Conservation (phyloP, 2,329 filamentous ascomycete genomes). For the Aspergillus fischeri region DNA sequence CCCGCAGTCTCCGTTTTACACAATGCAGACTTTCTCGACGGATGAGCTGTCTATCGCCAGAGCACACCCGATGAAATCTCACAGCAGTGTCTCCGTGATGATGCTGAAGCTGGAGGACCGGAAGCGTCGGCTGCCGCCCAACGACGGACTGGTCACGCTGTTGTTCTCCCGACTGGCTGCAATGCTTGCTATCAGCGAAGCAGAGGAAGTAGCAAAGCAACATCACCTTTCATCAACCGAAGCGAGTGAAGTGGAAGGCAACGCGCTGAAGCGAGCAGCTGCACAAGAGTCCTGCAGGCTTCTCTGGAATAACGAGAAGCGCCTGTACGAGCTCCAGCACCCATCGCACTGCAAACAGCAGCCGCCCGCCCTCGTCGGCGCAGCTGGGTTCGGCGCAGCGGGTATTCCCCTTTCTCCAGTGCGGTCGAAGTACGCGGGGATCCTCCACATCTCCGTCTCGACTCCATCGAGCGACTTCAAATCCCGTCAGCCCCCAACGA, state of each 20-base stretch:
- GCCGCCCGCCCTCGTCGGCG: constrained; percentile 29
- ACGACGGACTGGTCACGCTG: constrained; percentile 42
- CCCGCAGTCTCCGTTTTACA: constrained; percentile 42
- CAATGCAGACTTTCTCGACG: constrained; percentile 39
- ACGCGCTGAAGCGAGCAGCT: constrained; percentile 42
- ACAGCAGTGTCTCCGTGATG: constrained; percentile 42
- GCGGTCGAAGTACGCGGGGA: constrained; percentile 27
- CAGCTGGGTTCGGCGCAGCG: constrained; percentile 31
- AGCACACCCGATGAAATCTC: constrained; percentile 37
- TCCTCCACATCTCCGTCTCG: constrained; percentile 41
- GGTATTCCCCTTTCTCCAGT: constrained; percentile 32
- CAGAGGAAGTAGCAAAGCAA: constrained; percentile 36
- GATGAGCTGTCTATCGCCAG: constrained; percentile 41
- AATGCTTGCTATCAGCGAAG: constrained; percentile 47
- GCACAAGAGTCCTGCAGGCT: constrained; percentile 45
- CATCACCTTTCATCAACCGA: constrained; percentile 39
- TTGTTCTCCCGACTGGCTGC: constrained; percentile 48
- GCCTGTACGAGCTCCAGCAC: constrained; percentile 45
- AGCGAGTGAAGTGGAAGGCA: constrained; percentile 39
- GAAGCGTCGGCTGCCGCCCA: constrained; percentile 33
- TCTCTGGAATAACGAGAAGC: constrained; percentile 39
- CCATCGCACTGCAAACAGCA: constrained; percentile 36
- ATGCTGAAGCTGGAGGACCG: constrained; percentile 39
- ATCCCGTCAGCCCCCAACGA: constrained; percentile 28
- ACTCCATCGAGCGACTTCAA: constrained; percentile 19